These are phyloP conservation scores for Adiantum capillusveneris DNA, from an alignment of 75 land plant genomes.

Conservation along the genomic window DNA sequence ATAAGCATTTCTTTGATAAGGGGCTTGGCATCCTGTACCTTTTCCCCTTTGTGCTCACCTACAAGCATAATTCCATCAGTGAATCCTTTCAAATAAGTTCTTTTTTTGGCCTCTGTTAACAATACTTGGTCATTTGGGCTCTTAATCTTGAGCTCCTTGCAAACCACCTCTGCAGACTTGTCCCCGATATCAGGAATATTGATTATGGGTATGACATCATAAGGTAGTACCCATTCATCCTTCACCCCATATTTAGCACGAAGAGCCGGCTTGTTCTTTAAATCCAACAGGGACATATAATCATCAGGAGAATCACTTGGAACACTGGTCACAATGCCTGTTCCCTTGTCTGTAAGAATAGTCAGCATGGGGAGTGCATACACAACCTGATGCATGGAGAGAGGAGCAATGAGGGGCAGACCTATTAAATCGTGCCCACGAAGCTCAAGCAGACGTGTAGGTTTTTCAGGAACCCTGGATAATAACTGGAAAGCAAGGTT, in stretches of 20 bases:
- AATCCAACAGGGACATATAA: constrained; percentile 74
- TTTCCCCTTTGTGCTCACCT: constrained; percentile 59
- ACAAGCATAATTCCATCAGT: constrained; percentile 81
- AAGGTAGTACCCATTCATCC: constrained; percentile 90
- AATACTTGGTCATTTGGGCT: constrained; percentile 85
- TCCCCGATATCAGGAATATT: constrained; percentile 83
- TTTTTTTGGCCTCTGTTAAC: constrained; percentile 77
- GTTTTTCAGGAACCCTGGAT: constrained; percentile 63
- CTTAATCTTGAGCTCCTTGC: constrained; percentile 69
- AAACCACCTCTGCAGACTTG: constrained; percentile 70
- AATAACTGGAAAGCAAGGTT: constrained; percentile 74
- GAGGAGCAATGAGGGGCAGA: constrained; percentile 64
- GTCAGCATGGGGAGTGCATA: constrained; percentile 87
- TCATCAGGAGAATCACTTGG: constrained; percentile 95
- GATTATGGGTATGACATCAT: constrained; percentile 71
- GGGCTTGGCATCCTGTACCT: constrained; percentile 77
- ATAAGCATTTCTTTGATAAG: constrained; percentile 54
- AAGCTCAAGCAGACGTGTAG: constrained; percentile 69
- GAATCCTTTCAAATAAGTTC: constrained; percentile 77
- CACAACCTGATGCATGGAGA: constrained; percentile 49
- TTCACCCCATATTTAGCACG: constrained; percentile 67
- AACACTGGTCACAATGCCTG: constrained; percentile 91
- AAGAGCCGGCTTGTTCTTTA: constrained; percentile 62
- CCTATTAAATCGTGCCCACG: constrained; percentile 79
- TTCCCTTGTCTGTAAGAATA: constrained; percentile 78